Evolutionary conservation across 768 basidiomycete genomes (phyloP).

Genomic region (Cytidiella melzeri): DNA sequence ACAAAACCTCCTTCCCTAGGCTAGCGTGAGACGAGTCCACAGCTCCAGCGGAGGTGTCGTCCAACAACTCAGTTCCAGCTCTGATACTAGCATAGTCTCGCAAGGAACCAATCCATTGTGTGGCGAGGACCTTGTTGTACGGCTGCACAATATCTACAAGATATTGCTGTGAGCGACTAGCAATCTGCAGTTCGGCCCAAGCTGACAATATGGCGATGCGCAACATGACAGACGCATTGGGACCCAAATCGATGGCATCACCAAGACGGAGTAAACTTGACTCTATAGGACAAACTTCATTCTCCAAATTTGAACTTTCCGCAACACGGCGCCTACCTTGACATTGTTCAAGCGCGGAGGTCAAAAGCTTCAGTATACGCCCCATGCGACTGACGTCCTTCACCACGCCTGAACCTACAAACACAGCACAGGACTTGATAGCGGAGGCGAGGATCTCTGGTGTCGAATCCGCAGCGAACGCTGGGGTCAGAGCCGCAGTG

Average conservation of each 20-base stretch:
- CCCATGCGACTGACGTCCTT: constrained; percentile 91
- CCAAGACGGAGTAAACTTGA: constrained; percentile 82
- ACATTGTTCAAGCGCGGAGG: constrained; percentile 81
- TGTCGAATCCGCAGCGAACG: constrained; percentile 91
- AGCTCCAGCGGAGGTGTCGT: constrained; percentile 67
- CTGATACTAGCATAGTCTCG: constrained; percentile 90
- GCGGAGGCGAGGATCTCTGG: constrained; percentile 93
- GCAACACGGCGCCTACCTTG: constrained; percentile 53
- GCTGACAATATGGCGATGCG: constrained; percentile 89
- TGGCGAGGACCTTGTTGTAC: constrained; percentile 64
- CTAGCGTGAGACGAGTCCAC: constrained; percentile 82
- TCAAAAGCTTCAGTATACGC: constrained; percentile 84
- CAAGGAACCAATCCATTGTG: constrained; percentile 83
- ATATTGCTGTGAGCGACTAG: constrained; percentile 68
- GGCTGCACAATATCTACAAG: constrained; percentile 79
- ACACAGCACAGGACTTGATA: constrained; percentile 89
- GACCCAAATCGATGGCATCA: constrained; percentile 79
- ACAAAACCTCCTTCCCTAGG: constrained; percentile 81
- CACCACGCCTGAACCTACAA: constrained; percentile 92
- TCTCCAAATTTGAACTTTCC: no score
- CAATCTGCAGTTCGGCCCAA: constrained; percentile 89
- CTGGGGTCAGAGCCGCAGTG: constrained; percentile 93
- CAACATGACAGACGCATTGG: constrained; percentile 93
- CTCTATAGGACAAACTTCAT: no score
- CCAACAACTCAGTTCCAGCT: constrained; percentile 80